phyloP scores from a whole-genome alignment of 768 basidiomycete species.

The Lentinula edodes region DNA sequence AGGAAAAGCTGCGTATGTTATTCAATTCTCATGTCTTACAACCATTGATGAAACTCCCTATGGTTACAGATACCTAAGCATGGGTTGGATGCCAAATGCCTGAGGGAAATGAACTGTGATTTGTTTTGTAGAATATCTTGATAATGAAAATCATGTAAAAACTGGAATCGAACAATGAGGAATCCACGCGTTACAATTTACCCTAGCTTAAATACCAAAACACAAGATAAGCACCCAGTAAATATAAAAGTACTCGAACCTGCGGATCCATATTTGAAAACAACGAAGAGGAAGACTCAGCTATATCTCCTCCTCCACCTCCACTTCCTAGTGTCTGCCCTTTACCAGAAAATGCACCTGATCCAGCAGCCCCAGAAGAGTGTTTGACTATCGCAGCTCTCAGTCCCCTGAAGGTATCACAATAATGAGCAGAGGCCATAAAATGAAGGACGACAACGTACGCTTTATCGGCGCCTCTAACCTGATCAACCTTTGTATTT shows the following conservation, averaged over 20 bases:
- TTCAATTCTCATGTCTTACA: not conserved
- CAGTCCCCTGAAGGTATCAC: conserved; percentile 41
- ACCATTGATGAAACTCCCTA: not conserved
- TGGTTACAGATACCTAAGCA: conserved; percentile 4
- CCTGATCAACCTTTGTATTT: conserved; percentile 57
- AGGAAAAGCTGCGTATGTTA: conserved; percentile 49
- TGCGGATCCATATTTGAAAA: conserved; percentile 59
- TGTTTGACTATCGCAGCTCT: conserved; percentile 55
- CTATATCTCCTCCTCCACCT: conserved; percentile 10
- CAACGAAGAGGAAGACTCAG: conserved; percentile 20
- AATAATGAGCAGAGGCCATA: not conserved
- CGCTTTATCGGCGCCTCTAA: conserved; percentile 67
- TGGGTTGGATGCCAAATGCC: not conserved
- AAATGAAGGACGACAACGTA: conserved; percentile 25
- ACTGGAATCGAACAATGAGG: not conserved
- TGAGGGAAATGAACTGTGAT: too few relatives aligned
- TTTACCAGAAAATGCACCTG: conserved; percentile 57
- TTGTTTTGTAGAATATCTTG: too few relatives aligned
- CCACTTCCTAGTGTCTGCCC: conserved; percentile 69
- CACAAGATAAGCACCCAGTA: conserved; percentile 59
- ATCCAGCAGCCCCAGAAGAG: conserved; percentile 29
- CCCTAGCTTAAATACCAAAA: conserved; percentile 45
- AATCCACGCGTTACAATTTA: not conserved
- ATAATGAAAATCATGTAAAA: too few relatives aligned
- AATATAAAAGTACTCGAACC: conserved; percentile 54